Base-by-base conservation (phyloP, 73 alveolate genomes). In the Paramecium caudatum region DNA sequence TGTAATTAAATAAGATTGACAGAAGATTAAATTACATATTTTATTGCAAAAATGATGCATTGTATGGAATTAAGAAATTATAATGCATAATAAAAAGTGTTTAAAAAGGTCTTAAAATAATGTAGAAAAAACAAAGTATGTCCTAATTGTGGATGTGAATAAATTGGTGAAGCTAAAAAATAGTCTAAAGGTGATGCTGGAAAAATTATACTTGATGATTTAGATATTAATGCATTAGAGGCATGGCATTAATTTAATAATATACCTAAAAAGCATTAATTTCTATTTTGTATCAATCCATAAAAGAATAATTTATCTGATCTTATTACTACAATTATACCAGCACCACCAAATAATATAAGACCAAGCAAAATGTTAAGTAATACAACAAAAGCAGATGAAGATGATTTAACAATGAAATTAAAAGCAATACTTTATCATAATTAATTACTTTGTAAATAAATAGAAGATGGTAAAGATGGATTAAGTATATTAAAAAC, bases 341-440 rank as follows among this genome's bases (percentile, higher is more conserved):
- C 84, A 5, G 88, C 93, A 15, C 93, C 93, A 12, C 93, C 93
- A 12, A 47, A 70, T 65, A 62, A 45, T 39, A 86, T 86, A 6
- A 61, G 93, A 62, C 93, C 93, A 12, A 62, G 85, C 10, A 81
- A 47, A 16, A 86, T 62, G 47, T 43, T 62, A 39, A 41, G 88
- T 6, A 55, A 86, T 17, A 33, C 90, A 7, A 86, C 47, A 12
- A 55, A 55, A 23, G 10, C 30, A 55, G 45, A 37, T 3, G 80
- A 55, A 9, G 80, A 55, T 21, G 80, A 55, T 55, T 55, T 55
- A 25, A 55, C 80, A 1, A 55, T 95, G 80, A 55, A 55, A 27
- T 23, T 55, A 25, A 55, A 55, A 55, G 30, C 80, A 3, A 55
- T 55, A 3, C 80, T 55, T 23, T 55, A 55, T 27, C 80, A 55